Conservation (phyloP, 495 filamentous ascomycete genomes). For the Darksidea phi region DNA sequence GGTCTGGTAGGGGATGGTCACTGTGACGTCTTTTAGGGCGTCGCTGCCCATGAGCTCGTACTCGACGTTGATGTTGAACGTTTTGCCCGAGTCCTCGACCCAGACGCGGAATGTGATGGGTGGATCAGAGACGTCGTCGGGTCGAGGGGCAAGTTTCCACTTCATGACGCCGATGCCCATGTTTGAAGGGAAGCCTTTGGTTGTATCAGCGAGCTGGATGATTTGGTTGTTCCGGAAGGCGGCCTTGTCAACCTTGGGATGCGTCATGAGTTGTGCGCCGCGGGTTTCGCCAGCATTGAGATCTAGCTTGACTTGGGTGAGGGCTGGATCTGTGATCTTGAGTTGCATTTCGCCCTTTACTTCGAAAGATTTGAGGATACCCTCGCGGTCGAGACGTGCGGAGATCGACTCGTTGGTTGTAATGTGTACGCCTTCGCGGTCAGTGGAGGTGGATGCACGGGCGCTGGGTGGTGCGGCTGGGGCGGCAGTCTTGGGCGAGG, state of each 20-base stretch:
- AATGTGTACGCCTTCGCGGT: constrained; percentile 79
- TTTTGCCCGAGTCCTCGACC: constrained; percentile 76
- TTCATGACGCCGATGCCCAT: constrained; percentile 83
- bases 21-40: constrained; percentile 75
- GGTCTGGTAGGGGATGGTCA: constrained; percentile 79
- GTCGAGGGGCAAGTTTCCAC: constrained; percentile 74
- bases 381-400: constrained; percentile 83
- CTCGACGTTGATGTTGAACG: constrained; percentile 83
- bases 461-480: constrained; percentile 44
- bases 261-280: constrained; percentile 84
- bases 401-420: constrained; percentile 84
- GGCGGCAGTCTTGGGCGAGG: constrained; percentile 56
- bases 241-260: constrained; percentile 89
- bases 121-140: constrained; percentile 68
- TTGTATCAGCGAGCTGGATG: constrained; percentile 80
- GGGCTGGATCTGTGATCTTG: constrained; percentile 77
- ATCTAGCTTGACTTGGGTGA: constrained; percentile 85
- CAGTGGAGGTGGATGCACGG: constrained; percentile 53
- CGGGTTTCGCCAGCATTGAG: constrained; percentile 70
- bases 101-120: constrained; percentile 95
- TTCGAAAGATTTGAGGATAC: constrained; percentile 74
- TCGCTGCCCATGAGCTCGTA: constrained; percentile 83
- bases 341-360: constrained; percentile 89
- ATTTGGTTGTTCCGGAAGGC: constrained; percentile 72
- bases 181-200: constrained; percentile 87